Base-by-base conservation (phyloP, 2,329 filamentous ascomycete genomes). In the Cercospora janseana region DNA sequence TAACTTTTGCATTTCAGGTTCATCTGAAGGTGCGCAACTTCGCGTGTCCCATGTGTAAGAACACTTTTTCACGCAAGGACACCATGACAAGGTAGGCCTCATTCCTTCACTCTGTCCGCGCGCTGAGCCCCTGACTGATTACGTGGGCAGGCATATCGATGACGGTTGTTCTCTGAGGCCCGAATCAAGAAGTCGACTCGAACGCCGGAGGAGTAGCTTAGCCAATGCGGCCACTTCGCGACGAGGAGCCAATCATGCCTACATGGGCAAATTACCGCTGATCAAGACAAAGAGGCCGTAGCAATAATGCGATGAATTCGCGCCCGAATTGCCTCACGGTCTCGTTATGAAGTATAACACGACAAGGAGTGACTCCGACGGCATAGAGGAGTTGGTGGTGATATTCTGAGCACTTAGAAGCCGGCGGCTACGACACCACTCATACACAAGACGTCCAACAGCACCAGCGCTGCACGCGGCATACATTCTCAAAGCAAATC, bases 41-140 rank as follows among this genome's bases (percentile, higher is more conserved):
- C 67, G 75, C 75, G 52, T 94, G 88, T 64, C 77, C 82, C 53
- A 82, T 83, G 53, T 94, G 88, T 64, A 78, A 79, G 24, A 78
- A 81, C 46, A 75, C 79, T 32, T 94, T 94, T 72, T 83, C 87
- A 20, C 79, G 88, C 35, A 90, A 89, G 66, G 88, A 94, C 63
- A 93, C 88, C 1, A 74, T 93, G n/a, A 74, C 83, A 70, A 85
- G 88, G 87, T 88, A 70, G 70, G 76, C 54, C 18, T 28, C 21
- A 37, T 23, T 20, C 15, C 6, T 13, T 5, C 21, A 23, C 23
- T 15, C 15, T 24, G 20, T 47, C n/a, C 21, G 21, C 34, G 13
- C 18, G n/a, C 18, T 49, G 5, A 45, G 31, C n/a, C n/a, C n/a
- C n/a, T n/a, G 18, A 31, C 20, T 51, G 26, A 46, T 31, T 23